Conservation (phyloP, 306 rosid species). For the Malus sylvestris region DNA sequence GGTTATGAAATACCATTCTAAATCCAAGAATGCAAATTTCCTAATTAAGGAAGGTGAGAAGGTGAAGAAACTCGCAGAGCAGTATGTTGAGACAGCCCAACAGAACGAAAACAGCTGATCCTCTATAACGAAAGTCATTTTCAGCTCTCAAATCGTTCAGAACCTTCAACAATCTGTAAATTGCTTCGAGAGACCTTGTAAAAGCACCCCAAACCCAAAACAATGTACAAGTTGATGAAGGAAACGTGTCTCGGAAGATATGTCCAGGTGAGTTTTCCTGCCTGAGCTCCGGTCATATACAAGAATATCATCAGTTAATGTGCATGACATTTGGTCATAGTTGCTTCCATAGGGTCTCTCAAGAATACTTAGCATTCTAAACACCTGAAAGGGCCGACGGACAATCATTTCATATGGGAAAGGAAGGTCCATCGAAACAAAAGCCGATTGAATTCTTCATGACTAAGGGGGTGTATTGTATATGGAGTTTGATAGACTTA, state of each 20-base stretch:
- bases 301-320: background rate
- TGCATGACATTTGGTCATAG: background rate
- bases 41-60: constrained; percentile 97
- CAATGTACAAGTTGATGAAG: constrained; percentile 1
- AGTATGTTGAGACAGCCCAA: constrained; percentile 77
- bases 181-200: constrained; percentile 14
- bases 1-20: constrained; percentile 83
- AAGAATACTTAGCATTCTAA: too few relatives aligned
- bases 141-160: constrained; percentile 1
- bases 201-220: constrained; percentile 1
- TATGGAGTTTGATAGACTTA: too few relatives aligned
- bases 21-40: constrained; percentile 83
- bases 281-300: background rate
- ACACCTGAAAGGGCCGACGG: too few relatives aligned
- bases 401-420: too few relatives aligned
- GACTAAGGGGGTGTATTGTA: too few relatives aligned
- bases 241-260: background rate
- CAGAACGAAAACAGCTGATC: constrained; percentile 45
- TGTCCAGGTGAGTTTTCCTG: background rate
- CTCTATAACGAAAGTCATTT: constrained; percentile 4
- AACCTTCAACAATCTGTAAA: constrained; percentile 10
- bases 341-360: too few relatives aligned
- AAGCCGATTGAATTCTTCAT: too few relatives aligned
- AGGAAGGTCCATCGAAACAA: too few relatives aligned
- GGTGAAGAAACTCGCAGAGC: constrained; percentile 94